A percentile compares a stretch with the other conserved stretches of the same genome.
Evolutionary conservation across 768 basidiomycete genomes (phyloP).

Genomic region (Amanita muscaria): DNA sequence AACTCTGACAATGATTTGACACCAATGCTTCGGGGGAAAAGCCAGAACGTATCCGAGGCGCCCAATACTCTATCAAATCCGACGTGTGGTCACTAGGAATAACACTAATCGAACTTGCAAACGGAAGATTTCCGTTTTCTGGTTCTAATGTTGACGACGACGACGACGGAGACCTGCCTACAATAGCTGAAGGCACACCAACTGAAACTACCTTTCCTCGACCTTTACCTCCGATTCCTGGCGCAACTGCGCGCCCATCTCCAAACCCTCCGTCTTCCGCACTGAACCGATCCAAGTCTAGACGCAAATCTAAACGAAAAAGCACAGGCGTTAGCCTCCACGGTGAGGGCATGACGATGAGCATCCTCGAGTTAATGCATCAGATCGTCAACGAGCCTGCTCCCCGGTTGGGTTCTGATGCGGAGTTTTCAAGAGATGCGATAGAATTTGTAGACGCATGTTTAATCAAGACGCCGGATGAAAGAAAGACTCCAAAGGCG

Average conservation of each 20-base stretch:
- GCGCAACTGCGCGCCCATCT: slow-evolving; percentile 11
- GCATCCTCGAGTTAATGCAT: slow-evolving; percentile 90
- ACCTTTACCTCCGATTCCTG: slow-evolving; percentile 14
- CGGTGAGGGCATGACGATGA: slow-evolving; percentile 96
- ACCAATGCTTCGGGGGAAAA: slow-evolving; percentile 23
- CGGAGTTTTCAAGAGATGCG: slow-evolving; percentile 57
- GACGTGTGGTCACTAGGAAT: slow-evolving; percentile 99
- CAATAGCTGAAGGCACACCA: neutral
- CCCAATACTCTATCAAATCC: slow-evolving; percentile 96
- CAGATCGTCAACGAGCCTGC: slow-evolving; percentile 99
- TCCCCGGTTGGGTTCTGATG: slow-evolving; percentile 70
- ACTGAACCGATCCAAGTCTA: slow-evolving; percentile 29
- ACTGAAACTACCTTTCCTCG: neutral
- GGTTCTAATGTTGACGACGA: slow-evolving; percentile 70
- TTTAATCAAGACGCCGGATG: slow-evolving; percentile 80
- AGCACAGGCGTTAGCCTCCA: slow-evolving; percentile 89
- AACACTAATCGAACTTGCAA: slow-evolving; percentile 91
- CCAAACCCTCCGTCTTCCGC: slow-evolving; percentile 29
- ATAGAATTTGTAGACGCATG: slow-evolving; percentile 86
- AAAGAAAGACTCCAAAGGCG: slow-evolving; percentile 80
- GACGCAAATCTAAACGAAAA: slow-evolving; percentile 62
- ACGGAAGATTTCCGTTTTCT: slow-evolving; percentile 97
- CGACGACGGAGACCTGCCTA: slow-evolving; percentile 22
- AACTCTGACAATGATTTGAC: neutral
- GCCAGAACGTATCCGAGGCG: slow-evolving; percentile 99